These are phyloP conservation scores for Crithidia expoeki DNA, from an alignment of 208 protist genomes.

Conservation along the genomic window DNA sequence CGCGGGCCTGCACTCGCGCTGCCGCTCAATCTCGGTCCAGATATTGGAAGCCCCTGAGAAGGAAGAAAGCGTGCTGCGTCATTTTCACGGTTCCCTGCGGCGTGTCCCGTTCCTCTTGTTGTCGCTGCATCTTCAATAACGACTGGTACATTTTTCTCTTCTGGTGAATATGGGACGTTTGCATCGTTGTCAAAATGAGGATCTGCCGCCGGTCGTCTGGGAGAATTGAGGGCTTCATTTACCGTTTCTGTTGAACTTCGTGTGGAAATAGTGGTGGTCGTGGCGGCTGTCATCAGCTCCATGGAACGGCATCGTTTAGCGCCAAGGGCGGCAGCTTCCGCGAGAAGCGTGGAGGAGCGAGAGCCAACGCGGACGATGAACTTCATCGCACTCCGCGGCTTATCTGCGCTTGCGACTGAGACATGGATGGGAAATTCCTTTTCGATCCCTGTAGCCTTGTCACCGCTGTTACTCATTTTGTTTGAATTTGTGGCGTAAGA, in stretches of 20 bases:
- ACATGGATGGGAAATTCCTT: background rate
- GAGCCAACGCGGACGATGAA: slow-evolving; percentile 31
- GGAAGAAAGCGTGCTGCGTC: background rate
- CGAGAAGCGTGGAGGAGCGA: slow-evolving; percentile 28
- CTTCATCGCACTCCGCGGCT: background rate
- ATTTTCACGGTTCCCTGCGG: background rate
- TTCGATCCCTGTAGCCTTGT: too few species aligned
- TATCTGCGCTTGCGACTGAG: background rate
- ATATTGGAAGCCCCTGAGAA: background rate
- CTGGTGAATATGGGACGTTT: too few species aligned
- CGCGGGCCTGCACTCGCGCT: background rate
- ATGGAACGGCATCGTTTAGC: slow-evolving; percentile 16
- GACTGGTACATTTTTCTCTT: background rate
- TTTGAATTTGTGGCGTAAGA: background rate
- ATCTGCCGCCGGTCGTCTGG: background rate
- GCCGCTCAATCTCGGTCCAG: background rate
- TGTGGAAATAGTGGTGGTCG: too few species aligned
- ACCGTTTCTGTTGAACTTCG: too few species aligned
- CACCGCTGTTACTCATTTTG: background rate
- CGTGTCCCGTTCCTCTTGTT: background rate
- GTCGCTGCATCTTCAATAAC: background rate
- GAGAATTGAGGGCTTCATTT: too few species aligned
- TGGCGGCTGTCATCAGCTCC: background rate
- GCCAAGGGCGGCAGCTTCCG: slow-evolving; percentile 27
- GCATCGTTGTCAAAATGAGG: background rate